Conservation (phyloP, 306 rosid genomes). For the Prinsepia uniflora region DNA sequence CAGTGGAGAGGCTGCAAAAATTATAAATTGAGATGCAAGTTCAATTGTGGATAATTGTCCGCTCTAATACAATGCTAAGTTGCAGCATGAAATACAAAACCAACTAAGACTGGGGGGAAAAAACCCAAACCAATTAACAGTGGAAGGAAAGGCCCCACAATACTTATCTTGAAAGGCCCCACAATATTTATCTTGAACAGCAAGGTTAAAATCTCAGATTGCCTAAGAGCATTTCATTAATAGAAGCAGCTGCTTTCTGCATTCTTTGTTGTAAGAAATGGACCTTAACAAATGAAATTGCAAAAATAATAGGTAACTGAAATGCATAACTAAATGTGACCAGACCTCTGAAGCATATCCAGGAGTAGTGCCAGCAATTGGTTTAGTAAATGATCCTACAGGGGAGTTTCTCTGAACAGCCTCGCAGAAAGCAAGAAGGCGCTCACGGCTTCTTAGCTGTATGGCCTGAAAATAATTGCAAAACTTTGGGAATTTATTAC, state of each 20-base stretch:
- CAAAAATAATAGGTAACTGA: constrained; percentile 15
- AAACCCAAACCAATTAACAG: not conserved
- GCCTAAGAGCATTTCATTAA: not conserved
- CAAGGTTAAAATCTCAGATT: not conserved
- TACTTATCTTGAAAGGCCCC: not conserved
- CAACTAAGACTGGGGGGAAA: not conserved
- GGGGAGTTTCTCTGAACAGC: constrained; percentile 95
- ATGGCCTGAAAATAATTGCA: constrained; percentile 56
- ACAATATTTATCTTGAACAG: not conserved
- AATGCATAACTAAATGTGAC: not conserved
- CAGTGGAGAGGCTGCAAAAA: not conserved
- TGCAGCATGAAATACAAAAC: not conserved
- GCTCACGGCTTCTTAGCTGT: constrained; percentile 70
- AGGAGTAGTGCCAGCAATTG: constrained; percentile 74
- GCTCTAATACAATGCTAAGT: not conserved
- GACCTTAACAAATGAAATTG: constrained; percentile 1
- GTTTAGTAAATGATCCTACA: constrained; percentile 77
- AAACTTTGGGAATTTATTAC: not conserved
- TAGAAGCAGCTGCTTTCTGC: not conserved
- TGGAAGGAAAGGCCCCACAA: too few relatives aligned
- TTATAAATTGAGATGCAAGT: not conserved
- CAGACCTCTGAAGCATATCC: constrained; percentile 98
- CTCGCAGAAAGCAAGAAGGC: constrained; percentile 83
- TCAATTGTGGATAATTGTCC: not conserved
- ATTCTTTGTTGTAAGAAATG: constrained; percentile 1